Evolutionary conservation across 192 early-diverging fungal genomes (phyloP), one percentile per base, ranked within the genome.

Genomic region (Coemansia nantahalensis): DNA sequence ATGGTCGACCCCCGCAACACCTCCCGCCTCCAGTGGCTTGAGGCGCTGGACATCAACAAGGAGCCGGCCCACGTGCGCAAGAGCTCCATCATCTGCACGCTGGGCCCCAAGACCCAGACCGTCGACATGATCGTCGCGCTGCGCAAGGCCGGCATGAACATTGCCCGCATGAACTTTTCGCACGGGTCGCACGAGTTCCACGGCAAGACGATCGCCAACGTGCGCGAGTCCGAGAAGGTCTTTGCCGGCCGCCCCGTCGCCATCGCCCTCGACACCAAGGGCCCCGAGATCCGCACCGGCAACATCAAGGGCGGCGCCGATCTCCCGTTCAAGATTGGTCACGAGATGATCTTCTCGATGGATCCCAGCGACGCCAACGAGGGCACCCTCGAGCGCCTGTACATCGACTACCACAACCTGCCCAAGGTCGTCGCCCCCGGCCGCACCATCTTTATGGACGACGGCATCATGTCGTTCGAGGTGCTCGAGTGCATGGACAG

Each of bases 401-500:
- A 86, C 48, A 55, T 92, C 39, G 90, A 92, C 78, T 92, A 92
- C 68, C 74, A 78, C 54, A 90, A 90, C 60, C 58, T 92, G 47
- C 68, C 84, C 55, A 84, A 84, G 59, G 89, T 88, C 32, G 85
- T 92, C 36, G 74, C 80, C 10, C 78, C 80, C 5, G 89, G 85
- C 46, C 86, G 86, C 69, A 75, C 70, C 21, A 90, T 92, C 60
- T 92, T 86, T 54, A 84, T 98, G 32, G 96, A 98, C 61, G 96
- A 98, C 68, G 96, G 96, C 37, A 86, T 94, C 44, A 80, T 98
- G 59, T 90, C 90, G 54, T 98, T 98, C 59, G 86, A 90, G 52
- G 96, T 98, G 13, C 74, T 94, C 24, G 86, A 88, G 60, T 69
- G 80, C 39, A 28, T 62, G 19, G 75, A 73, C n/a, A 66, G 75